phyloP scores from a whole-genome alignment of 306 rosid genomes.

The Canavalia ensiformis region DNA sequence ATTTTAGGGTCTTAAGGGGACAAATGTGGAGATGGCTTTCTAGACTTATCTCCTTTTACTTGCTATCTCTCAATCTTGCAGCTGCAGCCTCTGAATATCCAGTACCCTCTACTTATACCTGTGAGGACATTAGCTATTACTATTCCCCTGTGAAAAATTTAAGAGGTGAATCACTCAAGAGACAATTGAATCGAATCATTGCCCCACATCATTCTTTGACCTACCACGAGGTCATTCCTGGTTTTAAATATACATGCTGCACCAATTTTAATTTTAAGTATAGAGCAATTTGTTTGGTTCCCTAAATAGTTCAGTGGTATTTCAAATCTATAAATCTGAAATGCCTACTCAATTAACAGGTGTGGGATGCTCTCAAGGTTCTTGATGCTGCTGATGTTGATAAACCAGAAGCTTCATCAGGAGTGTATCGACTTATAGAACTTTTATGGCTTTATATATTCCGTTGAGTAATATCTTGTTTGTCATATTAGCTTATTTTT shows the following conservation, averaged over 20 bases:
- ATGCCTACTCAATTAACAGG: constrained; percentile 50
- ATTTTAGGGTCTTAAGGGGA: constrained; percentile 46
- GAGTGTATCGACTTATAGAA: constrained; percentile 51
- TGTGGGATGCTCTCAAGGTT: constrained; percentile 82
- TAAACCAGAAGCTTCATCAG: constrained; percentile 63
- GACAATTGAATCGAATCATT: constrained; percentile 61
- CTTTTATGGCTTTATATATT: background rate
- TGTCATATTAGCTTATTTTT: constrained; percentile 31
- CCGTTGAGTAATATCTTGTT: background rate
- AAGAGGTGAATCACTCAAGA: constrained; percentile 63
- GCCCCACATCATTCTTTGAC: constrained; percentile 68
- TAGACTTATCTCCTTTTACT: constrained; percentile 59
- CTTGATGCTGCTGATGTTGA: constrained; percentile 81
- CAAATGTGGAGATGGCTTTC: constrained; percentile 61
- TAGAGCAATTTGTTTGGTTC: background rate
- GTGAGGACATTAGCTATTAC: constrained; percentile 63
- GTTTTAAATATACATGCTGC: background rate
- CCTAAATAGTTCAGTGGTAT: background rate
- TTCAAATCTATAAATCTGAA: constrained; percentile 13
- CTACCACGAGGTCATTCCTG: constrained; percentile 58
- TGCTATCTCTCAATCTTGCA: constrained; percentile 62
- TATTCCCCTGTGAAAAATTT: constrained; percentile 55
- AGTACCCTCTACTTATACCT: constrained; percentile 56
- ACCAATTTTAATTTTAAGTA: constrained; percentile 22
- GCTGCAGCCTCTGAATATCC: constrained; percentile 59